Base-by-base conservation (phyloP, 2,329 filamentous ascomycete genomes). In the Colletotrichum australisinense region DNA sequence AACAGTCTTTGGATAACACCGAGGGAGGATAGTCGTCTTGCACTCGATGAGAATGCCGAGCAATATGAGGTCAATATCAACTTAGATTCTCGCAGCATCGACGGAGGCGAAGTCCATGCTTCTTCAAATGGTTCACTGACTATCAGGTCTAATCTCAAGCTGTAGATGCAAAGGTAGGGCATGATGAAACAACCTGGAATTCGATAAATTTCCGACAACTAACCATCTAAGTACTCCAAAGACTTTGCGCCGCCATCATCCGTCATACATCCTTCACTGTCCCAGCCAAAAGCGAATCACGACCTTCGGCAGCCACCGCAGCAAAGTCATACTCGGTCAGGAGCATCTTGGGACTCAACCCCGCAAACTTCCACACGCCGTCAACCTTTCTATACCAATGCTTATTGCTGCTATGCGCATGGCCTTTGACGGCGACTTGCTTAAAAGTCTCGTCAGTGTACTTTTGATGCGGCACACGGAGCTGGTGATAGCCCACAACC, bases 311-410 rank as follows among this genome's bases (percentile, higher is more conserved):
- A 74, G 90, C 90, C 12, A 90, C 84, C 76, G 87, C 85, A 22
- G 89, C 87, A 75, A 90, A 90, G 63, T 90, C 87, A 76, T 87
- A 86, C 83, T 91, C 89, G 76, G 81, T 81, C 88, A 88, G 91
- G 67, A 86, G 83, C 75, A 91, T 89, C 62, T 86, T 83, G 5
- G 89, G 88, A 75, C 83, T 81, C 67, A 91, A 82, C 2, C 88
- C 88, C 12, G 88, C 89, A 77, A 91, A 89, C 81, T 91, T 91
- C 89, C 89, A 91, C 56, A 86, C 85, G 19, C 88, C 89, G 76
- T 88, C 81, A 56, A 90, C 78, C 82, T 89, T 90, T 67, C 81
- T 82, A 81, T 91, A 91, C 81, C 86, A 89, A 80, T 90, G 88
- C 72, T 85, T 86, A 79, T 89, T 89, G 76, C 86, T 86, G 68